Conservation (phyloP, 768 basidiomycete species). For the Mycena epipterygia region DNA sequence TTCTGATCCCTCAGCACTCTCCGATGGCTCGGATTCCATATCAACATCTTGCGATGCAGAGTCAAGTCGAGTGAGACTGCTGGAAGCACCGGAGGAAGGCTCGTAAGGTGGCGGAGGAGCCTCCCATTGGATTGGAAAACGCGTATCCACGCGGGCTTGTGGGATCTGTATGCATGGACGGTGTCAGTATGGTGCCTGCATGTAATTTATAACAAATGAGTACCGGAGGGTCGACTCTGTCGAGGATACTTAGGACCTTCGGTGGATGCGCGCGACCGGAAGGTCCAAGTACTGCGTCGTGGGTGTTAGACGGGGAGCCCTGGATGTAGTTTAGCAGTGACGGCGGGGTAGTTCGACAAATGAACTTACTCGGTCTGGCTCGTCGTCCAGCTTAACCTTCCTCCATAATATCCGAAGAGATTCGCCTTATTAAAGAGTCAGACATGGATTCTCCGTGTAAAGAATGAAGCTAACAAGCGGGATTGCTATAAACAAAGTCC, state of each 20-base stretch:
- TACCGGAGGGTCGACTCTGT: constrained; percentile 23
- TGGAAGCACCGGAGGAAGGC: no score
- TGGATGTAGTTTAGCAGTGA: background rate
- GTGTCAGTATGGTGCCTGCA: no score
- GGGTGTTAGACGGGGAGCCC: constrained; percentile 25
- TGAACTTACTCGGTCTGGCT: constrained; percentile 13
- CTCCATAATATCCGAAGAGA: constrained; percentile 24
- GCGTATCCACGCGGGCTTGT: background rate
- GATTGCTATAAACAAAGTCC: constrained; percentile 31
- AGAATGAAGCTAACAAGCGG: constrained; percentile 2
- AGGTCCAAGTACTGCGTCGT: constrained; percentile 25
- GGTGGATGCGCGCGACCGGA: background rate
- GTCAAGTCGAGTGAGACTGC: no score
- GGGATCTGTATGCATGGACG: background rate
- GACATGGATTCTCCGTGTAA: no score
- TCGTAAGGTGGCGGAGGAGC: constrained; percentile 32
- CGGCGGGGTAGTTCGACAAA: no score
- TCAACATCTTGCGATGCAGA: background rate
- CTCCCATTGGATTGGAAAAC: constrained; percentile 28
- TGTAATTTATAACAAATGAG: background rate
- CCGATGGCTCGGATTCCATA: background rate
- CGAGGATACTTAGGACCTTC: constrained; percentile 15
- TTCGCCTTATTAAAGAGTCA: no score
- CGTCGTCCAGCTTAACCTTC: constrained; percentile 17
- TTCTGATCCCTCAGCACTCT: no score